These are phyloP conservation scores for Eucalyptus tenuipes DNA, from an alignment of 345 rosid species.

Conservation along the genomic window DNA sequence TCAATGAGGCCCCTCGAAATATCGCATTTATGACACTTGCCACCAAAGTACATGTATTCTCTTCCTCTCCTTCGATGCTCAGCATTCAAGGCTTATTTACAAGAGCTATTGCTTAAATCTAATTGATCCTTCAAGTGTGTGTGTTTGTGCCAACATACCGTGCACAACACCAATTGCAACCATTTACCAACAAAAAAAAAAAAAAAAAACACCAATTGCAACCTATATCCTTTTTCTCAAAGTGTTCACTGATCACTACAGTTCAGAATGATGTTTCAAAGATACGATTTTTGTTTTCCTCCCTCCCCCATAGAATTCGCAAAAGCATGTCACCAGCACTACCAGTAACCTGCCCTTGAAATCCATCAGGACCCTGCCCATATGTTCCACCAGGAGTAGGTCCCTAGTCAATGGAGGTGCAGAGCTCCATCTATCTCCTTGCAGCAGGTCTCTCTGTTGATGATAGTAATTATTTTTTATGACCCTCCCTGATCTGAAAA, in stretches of 20 bases:
- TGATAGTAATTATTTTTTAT: too few relatives aligned
- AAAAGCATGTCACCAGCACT: too few relatives aligned
- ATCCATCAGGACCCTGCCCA: too few relatives aligned
- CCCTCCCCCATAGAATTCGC: too few relatives aligned
- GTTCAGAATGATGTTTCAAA: neutral
- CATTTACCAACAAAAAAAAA: too few relatives aligned
- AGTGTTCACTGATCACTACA: fast-evolving
- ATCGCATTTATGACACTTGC: neutral
- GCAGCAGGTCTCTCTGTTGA: fast-evolving
- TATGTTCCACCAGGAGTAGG: too few relatives aligned
- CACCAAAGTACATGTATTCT: neutral
- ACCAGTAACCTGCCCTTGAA: too few relatives aligned
- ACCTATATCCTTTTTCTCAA: neutral
- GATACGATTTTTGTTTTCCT: neutral
- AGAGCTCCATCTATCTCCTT: too few relatives aligned
- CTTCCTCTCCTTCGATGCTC: fast-evolving
- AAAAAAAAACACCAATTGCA: too few relatives aligned
- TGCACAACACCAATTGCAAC: neutral
- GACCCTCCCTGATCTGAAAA: too few relatives aligned
- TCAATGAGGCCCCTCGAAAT: neutral
- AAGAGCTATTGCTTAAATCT: neutral
- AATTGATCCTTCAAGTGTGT: neutral
- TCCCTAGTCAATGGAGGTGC: too few relatives aligned
- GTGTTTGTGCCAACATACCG: neutral
- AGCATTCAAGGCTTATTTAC: neutral